These are phyloP conservation scores for Dunaliella primolecta DNA, from an alignment of 139 green algal genomes.

Conservation along the genomic window DNA sequence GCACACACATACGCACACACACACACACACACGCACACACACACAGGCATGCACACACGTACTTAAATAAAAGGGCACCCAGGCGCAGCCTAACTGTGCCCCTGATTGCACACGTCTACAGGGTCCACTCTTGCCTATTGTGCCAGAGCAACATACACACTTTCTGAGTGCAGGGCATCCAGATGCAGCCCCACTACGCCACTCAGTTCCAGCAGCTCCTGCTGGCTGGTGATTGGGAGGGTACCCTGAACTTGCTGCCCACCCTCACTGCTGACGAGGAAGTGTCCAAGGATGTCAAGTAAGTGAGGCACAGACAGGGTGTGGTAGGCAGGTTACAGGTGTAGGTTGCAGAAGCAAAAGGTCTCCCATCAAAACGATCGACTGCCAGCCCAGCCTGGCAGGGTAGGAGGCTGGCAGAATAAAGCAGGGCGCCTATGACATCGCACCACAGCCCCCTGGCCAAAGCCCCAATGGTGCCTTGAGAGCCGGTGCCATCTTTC, in stretches of 20 bases:
- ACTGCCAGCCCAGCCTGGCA: no score
- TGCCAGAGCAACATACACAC: not conserved
- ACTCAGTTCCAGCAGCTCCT: slow-evolving; percentile 54
- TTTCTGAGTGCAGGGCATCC: slow-evolving; percentile 52
- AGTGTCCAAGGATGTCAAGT: not conserved
- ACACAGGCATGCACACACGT: no score
- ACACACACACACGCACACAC: no score
- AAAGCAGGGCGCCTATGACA: not conserved
- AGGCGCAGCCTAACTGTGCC: not conserved
- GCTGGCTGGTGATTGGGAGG: slow-evolving; percentile 55
- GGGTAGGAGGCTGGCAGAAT: no score
- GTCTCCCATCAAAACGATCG: no score
- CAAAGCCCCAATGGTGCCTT: no score
- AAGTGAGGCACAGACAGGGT: no score
- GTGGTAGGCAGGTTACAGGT: no score
- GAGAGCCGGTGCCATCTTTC: no score
- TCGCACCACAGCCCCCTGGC: not conserved
- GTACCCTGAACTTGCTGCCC: slow-evolving; percentile 56
- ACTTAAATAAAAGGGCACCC: not conserved
- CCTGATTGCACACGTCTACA: not conserved
- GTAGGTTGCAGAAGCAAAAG: no score
- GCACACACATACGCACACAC: no score
- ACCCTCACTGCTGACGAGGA: not conserved
- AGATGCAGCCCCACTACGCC: slow-evolving; percentile 64
- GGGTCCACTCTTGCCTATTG: not conserved